Evolutionary conservation across 108 stramenopile species (phyloP).

Genomic region (Cylindrotheca fusiformis): DNA sequence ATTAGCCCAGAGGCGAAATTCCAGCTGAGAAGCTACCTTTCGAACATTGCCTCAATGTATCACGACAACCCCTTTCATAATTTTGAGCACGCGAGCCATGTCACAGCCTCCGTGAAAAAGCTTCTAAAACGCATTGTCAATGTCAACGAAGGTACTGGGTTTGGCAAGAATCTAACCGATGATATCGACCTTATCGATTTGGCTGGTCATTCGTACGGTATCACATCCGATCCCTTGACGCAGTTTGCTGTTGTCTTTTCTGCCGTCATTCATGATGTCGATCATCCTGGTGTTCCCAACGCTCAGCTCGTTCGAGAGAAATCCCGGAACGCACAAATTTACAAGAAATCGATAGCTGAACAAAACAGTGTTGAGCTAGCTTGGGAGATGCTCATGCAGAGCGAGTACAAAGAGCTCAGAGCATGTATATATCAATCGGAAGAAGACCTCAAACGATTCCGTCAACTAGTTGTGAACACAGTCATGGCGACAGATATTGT

Average conservation of each 20-base stretch:
- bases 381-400: constrained; percentile 34
- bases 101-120: constrained; percentile 39
- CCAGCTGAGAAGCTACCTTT: constrained; percentile 13
- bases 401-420: constrained; percentile 13
- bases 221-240: constrained; percentile 38
- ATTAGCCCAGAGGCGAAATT: background rate
- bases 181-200: constrained; percentile 19
- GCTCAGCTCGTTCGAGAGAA: constrained; percentile 18
- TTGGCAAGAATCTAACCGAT: constrained; percentile 6
- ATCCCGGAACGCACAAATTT: constrained; percentile 12
- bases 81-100: constrained; percentile 46
- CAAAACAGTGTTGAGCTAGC: constrained; percentile 30
- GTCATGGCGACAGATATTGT: constrained; percentile 24
- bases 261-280: constrained; percentile 41
- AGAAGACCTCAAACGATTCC: constrained; percentile 12
- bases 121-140: constrained; percentile 34
- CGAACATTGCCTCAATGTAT: constrained; percentile 20
- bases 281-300: constrained; percentile 36
- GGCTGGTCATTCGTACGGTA: constrained; percentile 23
- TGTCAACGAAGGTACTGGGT: background rate
- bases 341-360: constrained; percentile 35
- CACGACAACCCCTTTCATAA: constrained; percentile 44
- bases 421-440: constrained; percentile 6
- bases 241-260: constrained; percentile 45
- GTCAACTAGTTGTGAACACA: constrained; percentile 17